Conservation (phyloP, 768 basidiomycete species). For the Rhizopogon vinicolor region DNA sequence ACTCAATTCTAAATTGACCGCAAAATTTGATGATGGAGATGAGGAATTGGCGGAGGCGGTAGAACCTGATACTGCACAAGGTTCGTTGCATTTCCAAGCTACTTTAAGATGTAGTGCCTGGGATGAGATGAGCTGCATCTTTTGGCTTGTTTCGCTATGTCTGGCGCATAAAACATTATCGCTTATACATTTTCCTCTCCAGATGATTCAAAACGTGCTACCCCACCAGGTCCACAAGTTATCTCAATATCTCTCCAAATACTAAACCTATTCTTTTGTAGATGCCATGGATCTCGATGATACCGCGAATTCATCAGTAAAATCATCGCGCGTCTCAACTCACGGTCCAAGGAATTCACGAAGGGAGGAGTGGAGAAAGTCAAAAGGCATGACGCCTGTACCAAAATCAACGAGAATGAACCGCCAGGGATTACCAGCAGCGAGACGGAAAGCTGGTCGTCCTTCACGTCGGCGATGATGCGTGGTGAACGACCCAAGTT, state of each 20-base stretch:
- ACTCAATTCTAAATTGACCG: slow-evolving; percentile 60
- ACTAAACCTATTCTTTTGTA: slow-evolving; percentile 6
- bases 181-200: slow-evolving; percentile 3
- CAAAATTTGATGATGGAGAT: slow-evolving; percentile 38
- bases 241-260: slow-evolving; percentile 2
- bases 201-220: slow-evolving; percentile 13
- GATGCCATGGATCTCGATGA: slow-evolving; percentile 56
- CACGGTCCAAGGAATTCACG: slow-evolving; percentile 76
- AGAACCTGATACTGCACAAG: slow-evolving; percentile 36
- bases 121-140: neutral
- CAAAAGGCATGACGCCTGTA: slow-evolving; percentile 65
- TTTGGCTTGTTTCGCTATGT: neutral
- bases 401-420: slow-evolving; percentile 55
- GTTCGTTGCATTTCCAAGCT: slow-evolving; percentile 47
- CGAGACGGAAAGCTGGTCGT: slow-evolving; percentile 62
- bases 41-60: slow-evolving; percentile 11
- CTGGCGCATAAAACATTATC: neutral
- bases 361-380: slow-evolving; percentile 76
- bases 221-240: slow-evolving; percentile 14
- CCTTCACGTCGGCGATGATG: slow-evolving; percentile 65
- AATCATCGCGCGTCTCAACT: slow-evolving; percentile 56
- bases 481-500: neutral
- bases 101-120: neutral
- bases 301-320: slow-evolving; percentile 19
- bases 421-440: slow-evolving; percentile 59